A percentile compares a stretch with the other conserved stretches of the same genome.
Evolutionary conservation across 2,329 filamentous ascomycete genomes (phyloP).

Genomic region (Boeremia exigua): DNA sequence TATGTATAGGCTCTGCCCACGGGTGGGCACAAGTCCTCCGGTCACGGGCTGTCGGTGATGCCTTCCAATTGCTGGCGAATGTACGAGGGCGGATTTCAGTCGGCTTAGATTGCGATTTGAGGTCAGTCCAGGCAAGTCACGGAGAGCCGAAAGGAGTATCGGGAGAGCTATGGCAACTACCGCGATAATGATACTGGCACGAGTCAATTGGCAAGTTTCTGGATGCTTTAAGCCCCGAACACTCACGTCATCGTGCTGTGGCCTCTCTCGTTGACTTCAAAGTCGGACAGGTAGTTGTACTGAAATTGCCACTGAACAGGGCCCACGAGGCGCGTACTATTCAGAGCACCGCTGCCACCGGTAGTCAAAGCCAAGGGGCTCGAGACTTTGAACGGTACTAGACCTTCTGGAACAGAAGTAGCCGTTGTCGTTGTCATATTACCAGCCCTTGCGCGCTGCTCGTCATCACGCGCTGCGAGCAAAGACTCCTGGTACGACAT

Average conservation of each 20-base stretch:
- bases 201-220: not conserved
- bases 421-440: not conserved
- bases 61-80: not conserved
- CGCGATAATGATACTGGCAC: not conserved
- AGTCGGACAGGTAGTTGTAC: not conserved
- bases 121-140: not conserved
- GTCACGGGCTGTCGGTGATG: not conserved
- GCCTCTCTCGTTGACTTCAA: not conserved
- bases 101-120: not conserved
- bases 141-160: not conserved
- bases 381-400: not conserved
- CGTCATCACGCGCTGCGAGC: not conserved
- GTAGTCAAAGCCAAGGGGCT: not conserved
- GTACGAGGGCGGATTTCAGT: not conserved
- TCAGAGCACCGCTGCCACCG: not conserved
- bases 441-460: not conserved
- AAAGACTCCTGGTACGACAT: not conserved
- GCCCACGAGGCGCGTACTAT: not conserved
- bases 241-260: conserved; percentile 1
- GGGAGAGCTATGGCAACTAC: not conserved
- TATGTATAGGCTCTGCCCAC: not conserved
- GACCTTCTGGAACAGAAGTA: not conserved
- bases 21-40: not conserved
- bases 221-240: not conserved
- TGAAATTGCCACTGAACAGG: not conserved